Percentiles rank a stretch among this genome's conserved stretches.
Conservation (phyloP, 257 asterid species). For the Schizonepeta tenuifolia region DNA sequence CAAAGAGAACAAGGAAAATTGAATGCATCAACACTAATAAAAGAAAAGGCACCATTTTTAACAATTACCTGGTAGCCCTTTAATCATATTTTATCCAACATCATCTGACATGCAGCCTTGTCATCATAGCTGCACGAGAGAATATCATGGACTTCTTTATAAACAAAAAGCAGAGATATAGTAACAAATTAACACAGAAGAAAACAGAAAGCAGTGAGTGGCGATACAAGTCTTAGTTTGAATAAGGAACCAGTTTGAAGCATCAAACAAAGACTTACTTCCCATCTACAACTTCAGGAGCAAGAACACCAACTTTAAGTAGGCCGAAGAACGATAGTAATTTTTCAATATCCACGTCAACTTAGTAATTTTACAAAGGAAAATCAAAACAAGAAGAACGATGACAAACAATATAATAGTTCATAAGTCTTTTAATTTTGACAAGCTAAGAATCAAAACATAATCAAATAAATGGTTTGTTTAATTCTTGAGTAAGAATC, state of each 20-base stretch:
- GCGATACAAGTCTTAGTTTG: slow-evolving; percentile 21
- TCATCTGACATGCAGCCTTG: slow-evolving; percentile 83
- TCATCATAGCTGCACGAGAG: slow-evolving; percentile 73
- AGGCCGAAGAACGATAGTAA: no score
- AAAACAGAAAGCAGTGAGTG: slow-evolving; percentile 13
- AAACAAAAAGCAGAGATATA: slow-evolving; percentile 25
- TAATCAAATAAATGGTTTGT: no score
- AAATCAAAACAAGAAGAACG: no score
- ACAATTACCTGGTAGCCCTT: slow-evolving; percentile 84
- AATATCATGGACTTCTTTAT: slow-evolving; percentile 17
- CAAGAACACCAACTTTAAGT: slow-evolving; percentile 99
- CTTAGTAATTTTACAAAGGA: no score
- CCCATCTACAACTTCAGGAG: slow-evolving; percentile 69
- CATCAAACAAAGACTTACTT: slow-evolving; percentile 56
- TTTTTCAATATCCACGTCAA: no score
- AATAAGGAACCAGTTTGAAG: slow-evolving; percentile 22
- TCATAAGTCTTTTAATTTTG: no score
- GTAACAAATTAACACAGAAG: slow-evolving; percentile 20
- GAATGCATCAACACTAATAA: slow-evolving; percentile 15
- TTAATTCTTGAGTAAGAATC: no score
- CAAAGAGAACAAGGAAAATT: slow-evolving; percentile 2
- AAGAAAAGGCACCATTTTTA: not conserved
- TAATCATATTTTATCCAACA: slow-evolving; percentile 87
- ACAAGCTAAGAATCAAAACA: no score
- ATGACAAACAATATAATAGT: no score